Conservation (phyloP, 352 stramenopile species). For the Peronospora farinosa region DNA sequence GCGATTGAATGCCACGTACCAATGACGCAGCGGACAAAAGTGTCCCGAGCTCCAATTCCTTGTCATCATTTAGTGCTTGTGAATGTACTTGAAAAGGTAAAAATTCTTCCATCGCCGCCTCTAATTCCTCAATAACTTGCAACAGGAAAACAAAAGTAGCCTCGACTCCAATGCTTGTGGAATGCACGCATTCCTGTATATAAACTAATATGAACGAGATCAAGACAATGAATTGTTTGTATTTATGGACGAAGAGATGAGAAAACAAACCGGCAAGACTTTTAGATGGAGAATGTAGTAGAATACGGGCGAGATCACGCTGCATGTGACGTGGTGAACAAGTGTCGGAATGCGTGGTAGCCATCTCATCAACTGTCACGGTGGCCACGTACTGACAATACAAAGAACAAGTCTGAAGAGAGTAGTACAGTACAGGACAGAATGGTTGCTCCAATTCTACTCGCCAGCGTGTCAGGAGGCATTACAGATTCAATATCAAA, state of each 20-base stretch:
- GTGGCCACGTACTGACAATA: too few species aligned
- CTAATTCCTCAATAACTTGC: conserved; percentile 61
- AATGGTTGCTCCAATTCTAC: too few species aligned
- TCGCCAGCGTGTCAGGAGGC: too few species aligned
- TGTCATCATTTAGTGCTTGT: conserved; percentile 34
- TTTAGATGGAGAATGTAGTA: conserved; percentile 24
- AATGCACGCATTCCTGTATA: conserved; percentile 73
- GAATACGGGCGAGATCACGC: conserved; percentile 27
- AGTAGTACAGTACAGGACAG: too few species aligned
- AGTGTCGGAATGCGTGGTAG: conserved; percentile 9
- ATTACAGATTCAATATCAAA: too few species aligned
- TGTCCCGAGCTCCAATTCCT: conserved; percentile 67
- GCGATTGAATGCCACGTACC: conserved; percentile 19
- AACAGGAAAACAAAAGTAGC: conserved; percentile 55
- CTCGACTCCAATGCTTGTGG: conserved; percentile 48
- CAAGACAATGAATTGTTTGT: too few species aligned
- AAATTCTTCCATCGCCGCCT: conserved; percentile 43
- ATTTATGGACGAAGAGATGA: too few species aligned
- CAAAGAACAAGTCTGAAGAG: too few species aligned
- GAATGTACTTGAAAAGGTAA: conserved; percentile 13
- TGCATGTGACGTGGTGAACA: conserved; percentile 13
- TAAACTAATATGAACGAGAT: conserved; percentile 30
- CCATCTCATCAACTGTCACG: conserved; percentile 6
- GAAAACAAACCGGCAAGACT: conserved; percentile 26
- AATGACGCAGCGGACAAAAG: conserved; percentile 58